These are phyloP conservation scores for Curvularia verruculosa DNA, from an alignment of 2,329 filamentous ascomycete species.

Conservation along the genomic window DNA sequence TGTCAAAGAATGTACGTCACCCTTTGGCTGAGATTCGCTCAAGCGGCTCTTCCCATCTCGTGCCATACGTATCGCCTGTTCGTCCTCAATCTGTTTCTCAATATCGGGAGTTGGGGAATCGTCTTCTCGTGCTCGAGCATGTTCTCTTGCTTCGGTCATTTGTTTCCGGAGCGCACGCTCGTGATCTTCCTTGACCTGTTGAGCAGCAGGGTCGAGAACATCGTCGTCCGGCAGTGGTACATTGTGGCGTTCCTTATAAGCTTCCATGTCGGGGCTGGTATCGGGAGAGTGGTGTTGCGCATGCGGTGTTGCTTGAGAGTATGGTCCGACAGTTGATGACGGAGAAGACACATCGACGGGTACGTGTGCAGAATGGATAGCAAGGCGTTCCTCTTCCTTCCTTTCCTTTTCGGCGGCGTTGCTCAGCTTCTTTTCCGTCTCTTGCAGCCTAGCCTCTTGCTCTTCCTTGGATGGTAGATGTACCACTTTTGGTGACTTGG, in stretches of 20 bases:
- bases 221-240: slow-evolving; percentile 38
- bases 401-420: slow-evolving; percentile 45
- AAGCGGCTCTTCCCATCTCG: slow-evolving; percentile 42
- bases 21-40: slow-evolving; percentile 24
- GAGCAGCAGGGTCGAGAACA: slow-evolving; percentile 45
- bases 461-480: slow-evolving; percentile 59
- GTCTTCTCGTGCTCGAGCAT: slow-evolving; percentile 48
- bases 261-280: slow-evolving; percentile 73
- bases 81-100: slow-evolving; percentile 63
- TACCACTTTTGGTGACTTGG: slow-evolving; percentile 45
- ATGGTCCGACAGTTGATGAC: slow-evolving; percentile 70
- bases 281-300: slow-evolving; percentile 72
- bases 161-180: slow-evolving; percentile 59
- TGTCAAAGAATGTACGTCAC: slow-evolving; percentile 27
- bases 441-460: slow-evolving; percentile 55
- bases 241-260: slow-evolving; percentile 49
- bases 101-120: slow-evolving; percentile 62
- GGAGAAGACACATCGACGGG: slow-evolving; percentile 55
- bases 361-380: slow-evolving; percentile 32
- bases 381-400: slow-evolving; percentile 48
- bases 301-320: slow-evolving; percentile 74
- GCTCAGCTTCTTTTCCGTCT: slow-evolving; percentile 50
- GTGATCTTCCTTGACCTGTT: slow-evolving; percentile 59
- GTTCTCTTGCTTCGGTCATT: slow-evolving; percentile 53
- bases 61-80: slow-evolving; percentile 53